Conservation (phyloP, 768 basidiomycete species). For the Boletus rubropictus region DNA sequence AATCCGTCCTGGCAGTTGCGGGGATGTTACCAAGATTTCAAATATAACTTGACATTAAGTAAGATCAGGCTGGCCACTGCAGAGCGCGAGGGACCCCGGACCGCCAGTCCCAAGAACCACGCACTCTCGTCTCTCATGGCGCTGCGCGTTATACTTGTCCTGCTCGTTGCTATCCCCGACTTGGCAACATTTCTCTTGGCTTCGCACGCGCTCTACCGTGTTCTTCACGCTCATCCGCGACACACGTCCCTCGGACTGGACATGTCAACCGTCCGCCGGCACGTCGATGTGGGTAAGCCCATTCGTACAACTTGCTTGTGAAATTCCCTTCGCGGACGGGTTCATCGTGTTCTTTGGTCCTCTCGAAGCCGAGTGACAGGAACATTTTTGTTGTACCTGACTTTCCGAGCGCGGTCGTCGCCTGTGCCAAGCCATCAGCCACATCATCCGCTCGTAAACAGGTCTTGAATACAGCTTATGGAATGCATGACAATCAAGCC, state of each 20-base stretch:
- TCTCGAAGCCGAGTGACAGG: slow-evolving; percentile 13
- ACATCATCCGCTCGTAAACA: not conserved
- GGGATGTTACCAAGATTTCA: slow-evolving; percentile 15
- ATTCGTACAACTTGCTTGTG: slow-evolving; percentile 1
- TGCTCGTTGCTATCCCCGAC: slow-evolving; percentile 20
- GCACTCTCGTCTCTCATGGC: slow-evolving; percentile 20
- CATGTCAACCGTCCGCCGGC: slow-evolving; percentile 8
- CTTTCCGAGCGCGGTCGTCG: slow-evolving; percentile 3
- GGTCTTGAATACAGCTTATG: not conserved
- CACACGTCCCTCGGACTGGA: slow-evolving; percentile 9
- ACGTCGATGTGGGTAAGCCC: slow-evolving; percentile 4
- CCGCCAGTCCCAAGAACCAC: too few relatives aligned
- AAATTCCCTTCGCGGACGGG: slow-evolving; percentile 24
- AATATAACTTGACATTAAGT: slow-evolving; percentile 7
- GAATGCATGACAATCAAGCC: too few relatives aligned
- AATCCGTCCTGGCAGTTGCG: slow-evolving; percentile 16
- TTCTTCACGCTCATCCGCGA: slow-evolving; percentile 21
- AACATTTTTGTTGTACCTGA: slow-evolving; percentile 6
- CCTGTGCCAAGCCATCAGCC: slow-evolving; percentile 6
- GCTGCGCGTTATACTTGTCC: slow-evolving; percentile 14
- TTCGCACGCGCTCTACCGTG: slow-evolving; percentile 13
- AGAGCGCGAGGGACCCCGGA: slow-evolving; percentile 9
- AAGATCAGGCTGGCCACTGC: slow-evolving; percentile 7
- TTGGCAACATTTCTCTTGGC: slow-evolving; percentile 11
- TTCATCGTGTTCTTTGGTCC: slow-evolving; percentile 12